Percentiles rank a stretch among this genome's conserved stretches.
These are phyloP conservation scores for Acanthamoeba healyi DNA, from an alignment of 208 protist genomes.

Conservation along the genomic window DNA sequence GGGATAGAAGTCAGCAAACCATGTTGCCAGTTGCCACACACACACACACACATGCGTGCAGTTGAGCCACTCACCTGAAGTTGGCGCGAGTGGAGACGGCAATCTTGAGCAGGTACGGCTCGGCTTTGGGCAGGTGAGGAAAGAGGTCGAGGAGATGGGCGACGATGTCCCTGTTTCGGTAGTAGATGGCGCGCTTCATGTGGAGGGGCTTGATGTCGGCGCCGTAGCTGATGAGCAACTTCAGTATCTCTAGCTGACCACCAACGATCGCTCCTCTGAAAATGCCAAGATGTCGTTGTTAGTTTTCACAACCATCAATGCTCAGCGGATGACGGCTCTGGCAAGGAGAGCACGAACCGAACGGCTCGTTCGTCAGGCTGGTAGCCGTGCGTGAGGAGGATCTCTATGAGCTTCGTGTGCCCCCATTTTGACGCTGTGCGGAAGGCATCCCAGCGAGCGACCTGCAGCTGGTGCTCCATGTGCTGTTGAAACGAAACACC, in stretches of 20 bases:
- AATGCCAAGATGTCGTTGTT: no score
- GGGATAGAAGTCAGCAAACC: neutral
- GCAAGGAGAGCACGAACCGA: neutral
- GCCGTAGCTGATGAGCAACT: constrained; percentile 33
- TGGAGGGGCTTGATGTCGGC: constrained; percentile 20
- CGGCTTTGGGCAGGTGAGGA: constrained; percentile 3
- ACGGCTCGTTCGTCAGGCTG: constrained; percentile 21
- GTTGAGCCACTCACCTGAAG: neutral
- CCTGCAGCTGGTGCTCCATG: constrained; percentile 34
- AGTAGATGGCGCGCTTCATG: constrained; percentile 50
- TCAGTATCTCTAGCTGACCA: constrained; percentile 12
- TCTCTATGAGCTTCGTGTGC: constrained; percentile 14
- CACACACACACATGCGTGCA: no score
- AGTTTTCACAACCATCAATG: no score
- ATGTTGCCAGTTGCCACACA: neutral
- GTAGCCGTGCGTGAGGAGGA: constrained; percentile 34
- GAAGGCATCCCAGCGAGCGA: constrained; percentile 18
- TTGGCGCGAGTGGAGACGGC: constrained; percentile 20
- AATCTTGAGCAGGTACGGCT: constrained; percentile 49
- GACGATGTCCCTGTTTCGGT: constrained; percentile 8
- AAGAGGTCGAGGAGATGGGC: constrained; percentile 11
- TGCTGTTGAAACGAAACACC: neutral
- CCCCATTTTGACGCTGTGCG: constrained; percentile 34
- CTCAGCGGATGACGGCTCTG: no score
- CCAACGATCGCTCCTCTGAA: constrained; percentile 23